These are phyloP conservation scores for Areca catechu DNA, from an alignment of 176 grass and related monocot genomes.

Conservation along the genomic window DNA sequence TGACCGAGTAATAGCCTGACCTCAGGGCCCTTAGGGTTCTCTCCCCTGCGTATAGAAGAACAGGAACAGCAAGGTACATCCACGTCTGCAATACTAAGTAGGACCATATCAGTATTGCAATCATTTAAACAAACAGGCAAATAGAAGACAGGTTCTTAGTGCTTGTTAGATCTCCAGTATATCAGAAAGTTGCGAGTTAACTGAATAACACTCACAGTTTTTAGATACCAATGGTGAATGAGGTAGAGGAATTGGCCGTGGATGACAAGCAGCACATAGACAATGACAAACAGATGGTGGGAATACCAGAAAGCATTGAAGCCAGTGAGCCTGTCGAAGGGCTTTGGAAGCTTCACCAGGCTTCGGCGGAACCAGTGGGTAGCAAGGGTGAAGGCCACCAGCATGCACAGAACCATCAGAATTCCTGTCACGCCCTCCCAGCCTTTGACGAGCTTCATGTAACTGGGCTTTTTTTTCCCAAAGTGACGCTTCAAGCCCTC, in stretches of 20 bases:
- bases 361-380: conserved; percentile 86
- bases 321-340: conserved; percentile 85
- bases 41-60: conserved; percentile 81
- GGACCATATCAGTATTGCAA: too few relatives aligned
- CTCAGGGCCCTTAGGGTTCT: conserved; percentile 77
- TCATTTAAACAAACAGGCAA: too few relatives aligned
- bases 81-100: conserved; percentile 61
- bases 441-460: conserved; percentile 60
- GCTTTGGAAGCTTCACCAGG: conserved; percentile 80
- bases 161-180: neutral
- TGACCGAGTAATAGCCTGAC: conserved; percentile 86
- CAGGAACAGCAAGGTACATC: conserved; percentile 93
- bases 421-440: conserved; percentile 79
- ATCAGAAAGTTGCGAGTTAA: too few relatives aligned
- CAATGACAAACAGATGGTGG: conserved; percentile 81
- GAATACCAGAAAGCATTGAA: conserved; percentile 99
- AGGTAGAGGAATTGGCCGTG: conserved; percentile 87
- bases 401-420: conserved; percentile 93
- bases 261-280: conserved; percentile 78
- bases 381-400: conserved; percentile 88
- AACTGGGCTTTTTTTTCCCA: conserved; percentile 69
- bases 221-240: conserved; percentile 61
- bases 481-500: conserved; percentile 51
- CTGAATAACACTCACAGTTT: conserved; percentile 42
- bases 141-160: neutral